phyloP scores from a whole-genome alignment of 805 yeast species.

The Schwanniomyces yamadae region DNA sequence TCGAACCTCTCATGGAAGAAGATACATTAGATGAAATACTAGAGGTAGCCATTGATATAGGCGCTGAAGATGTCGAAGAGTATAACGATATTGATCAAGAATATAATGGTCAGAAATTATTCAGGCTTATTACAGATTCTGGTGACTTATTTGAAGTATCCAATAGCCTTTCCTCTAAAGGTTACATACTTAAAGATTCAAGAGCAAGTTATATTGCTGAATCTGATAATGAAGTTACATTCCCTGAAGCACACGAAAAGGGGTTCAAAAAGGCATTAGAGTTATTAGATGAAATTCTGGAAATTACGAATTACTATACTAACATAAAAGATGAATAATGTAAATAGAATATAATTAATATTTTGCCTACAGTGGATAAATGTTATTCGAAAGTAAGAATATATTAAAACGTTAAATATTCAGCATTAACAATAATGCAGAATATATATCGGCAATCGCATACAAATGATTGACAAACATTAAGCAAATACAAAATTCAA shows the following conservation, averaged over 20 bases:
- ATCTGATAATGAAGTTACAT: slow-evolving; percentile 55
- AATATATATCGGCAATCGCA: no score
- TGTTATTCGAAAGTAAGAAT: no score
- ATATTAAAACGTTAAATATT: not conserved
- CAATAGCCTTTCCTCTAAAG: slow-evolving; percentile 47
- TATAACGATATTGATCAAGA: slow-evolving; percentile 42
- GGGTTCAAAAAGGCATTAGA: slow-evolving; percentile 57
- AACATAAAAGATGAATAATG: slow-evolving; percentile 58
- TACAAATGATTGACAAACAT: no score
- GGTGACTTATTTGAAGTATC: slow-evolving; percentile 62
- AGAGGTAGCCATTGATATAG: slow-evolving; percentile 73
- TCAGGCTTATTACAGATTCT: slow-evolving; percentile 61
- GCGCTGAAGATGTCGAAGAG: slow-evolving; percentile 76
- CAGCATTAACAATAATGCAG: no score
- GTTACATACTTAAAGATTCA: slow-evolving; percentile 65
- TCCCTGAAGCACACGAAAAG: slow-evolving; percentile 51
- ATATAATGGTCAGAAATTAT: slow-evolving; percentile 31
- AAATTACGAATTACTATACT: slow-evolving; percentile 76
- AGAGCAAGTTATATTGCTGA: slow-evolving; percentile 68
- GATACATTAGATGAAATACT: slow-evolving; percentile 62
- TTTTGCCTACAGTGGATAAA: not conserved
- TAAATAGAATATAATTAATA: not conserved
- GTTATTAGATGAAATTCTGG: slow-evolving; percentile 75
- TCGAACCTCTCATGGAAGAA: slow-evolving; percentile 36
- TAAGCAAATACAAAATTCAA: no score